A percentile compares a stretch with the other conserved stretches of the same genome.
Conservation (phyloP, 1,284 basidiomycete genomes). For the Papiliotrema fonsecae region DNA sequence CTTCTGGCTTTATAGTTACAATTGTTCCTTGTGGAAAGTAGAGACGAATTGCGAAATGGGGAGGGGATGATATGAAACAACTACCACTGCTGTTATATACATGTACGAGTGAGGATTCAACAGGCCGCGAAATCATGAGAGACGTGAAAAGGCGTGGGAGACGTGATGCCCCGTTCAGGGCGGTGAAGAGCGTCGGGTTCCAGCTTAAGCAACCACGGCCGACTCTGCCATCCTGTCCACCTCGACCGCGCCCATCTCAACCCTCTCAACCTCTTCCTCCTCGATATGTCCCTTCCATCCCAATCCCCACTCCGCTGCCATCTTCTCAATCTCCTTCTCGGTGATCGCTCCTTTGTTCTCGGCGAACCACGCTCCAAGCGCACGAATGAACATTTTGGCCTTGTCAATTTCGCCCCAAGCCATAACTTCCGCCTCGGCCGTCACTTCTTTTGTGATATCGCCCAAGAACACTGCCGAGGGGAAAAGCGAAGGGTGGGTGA, state of each 20-base stretch:
- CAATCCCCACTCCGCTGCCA: constrained; percentile 24
- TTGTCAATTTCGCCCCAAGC: constrained; percentile 39
- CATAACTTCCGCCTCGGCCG: constrained; percentile 30
- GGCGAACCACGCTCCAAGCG: constrained; percentile 28
- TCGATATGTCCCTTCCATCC: constrained; percentile 8
- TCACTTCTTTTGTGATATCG: constrained; percentile 10
- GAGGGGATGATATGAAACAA: not conserved
- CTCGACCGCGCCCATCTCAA: not conserved
- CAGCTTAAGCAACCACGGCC: not conserved
- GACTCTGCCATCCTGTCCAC: not conserved
- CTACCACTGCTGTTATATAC: not conserved
- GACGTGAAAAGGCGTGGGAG: not conserved
- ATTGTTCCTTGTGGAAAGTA: not conserved
- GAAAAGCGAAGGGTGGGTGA: constrained; percentile 9
- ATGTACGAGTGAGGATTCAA: not conserved
- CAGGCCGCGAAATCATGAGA: not conserved
- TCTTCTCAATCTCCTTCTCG: constrained; percentile 18
- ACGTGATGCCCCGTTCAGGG: not conserved
- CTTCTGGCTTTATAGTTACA: constrained; percentile 18
- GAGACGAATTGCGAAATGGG: not conserved
- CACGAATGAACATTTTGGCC: constrained; percentile 31
- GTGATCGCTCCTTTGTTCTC: constrained; percentile 7
- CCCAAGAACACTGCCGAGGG: not conserved
- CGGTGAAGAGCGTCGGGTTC: too few species aligned
- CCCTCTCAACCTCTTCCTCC: not conserved